A percentile compares a stretch with the other conserved stretches of the same genome.
Conservation (phyloP, 2,329 filamentous ascomycete species). For the Penicillium sp. region DNA sequence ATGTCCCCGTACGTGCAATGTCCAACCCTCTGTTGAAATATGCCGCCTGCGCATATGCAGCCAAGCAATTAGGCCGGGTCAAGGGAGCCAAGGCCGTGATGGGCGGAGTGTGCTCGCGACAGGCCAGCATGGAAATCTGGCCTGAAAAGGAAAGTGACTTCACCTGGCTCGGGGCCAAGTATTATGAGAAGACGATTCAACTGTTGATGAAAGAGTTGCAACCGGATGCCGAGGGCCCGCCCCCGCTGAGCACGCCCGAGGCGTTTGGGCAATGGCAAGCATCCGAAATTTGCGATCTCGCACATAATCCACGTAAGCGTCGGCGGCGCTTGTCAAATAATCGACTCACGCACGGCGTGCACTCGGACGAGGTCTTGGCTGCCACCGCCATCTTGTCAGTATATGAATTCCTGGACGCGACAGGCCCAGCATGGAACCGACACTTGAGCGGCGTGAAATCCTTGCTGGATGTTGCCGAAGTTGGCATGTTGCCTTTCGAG, state of each 20-base stretch:
- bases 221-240: conserved; percentile 32
- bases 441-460: conserved; percentile 62
- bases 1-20: conserved; percentile 54
- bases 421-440: conserved; percentile 56
- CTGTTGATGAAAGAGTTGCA: conserved; percentile 46
- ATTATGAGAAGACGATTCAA: conserved; percentile 59
- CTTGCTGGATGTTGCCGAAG: conserved; percentile 48
- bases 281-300: conserved; percentile 28
- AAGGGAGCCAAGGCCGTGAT: conserved; percentile 48
- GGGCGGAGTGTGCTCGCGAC: conserved; percentile 42
- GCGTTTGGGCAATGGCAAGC: conserved; percentile 36
- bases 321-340: conserved; percentile 42
- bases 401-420: conserved; percentile 63
- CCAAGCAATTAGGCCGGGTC: conserved; percentile 55
- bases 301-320: conserved; percentile 43
- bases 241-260: conserved; percentile 31
- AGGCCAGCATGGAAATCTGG: conserved; percentile 51
- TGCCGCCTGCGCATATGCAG: conserved; percentile 56
- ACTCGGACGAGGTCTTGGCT: conserved; percentile 56
- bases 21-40: conserved; percentile 45
- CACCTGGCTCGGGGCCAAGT: conserved; percentile 56
- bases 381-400: conserved; percentile 62
- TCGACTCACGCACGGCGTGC: conserved; percentile 34
- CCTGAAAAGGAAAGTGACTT: conserved; percentile 50
- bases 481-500: conserved; percentile 39